Evolutionary conservation across 2,329 filamentous ascomycete genomes (phyloP).

Genomic region (Clonostachys solani): DNA sequence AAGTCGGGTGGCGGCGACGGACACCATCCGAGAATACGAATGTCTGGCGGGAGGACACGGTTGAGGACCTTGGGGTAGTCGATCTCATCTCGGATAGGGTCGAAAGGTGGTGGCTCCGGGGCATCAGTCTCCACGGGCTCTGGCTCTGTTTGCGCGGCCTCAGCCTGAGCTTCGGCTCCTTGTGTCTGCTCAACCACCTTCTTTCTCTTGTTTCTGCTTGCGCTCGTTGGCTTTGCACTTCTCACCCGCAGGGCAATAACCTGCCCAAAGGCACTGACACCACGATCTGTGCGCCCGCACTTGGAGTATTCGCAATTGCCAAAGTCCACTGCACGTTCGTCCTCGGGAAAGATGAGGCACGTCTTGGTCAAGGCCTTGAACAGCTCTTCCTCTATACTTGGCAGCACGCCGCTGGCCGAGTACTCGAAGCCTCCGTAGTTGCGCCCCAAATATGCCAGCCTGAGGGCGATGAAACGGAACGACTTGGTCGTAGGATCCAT

Average conservation of each 20-base stretch:
- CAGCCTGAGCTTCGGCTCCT: constrained; percentile 2
- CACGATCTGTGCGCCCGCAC: constrained; percentile 87
- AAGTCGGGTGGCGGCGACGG: constrained; percentile 75
- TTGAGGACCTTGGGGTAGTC: constrained; percentile 83
- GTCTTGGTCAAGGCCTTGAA: constrained; percentile 87
- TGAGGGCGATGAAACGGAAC: constrained; percentile 82
- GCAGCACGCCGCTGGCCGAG: constrained; percentile 64
- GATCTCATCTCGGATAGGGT: constrained; percentile 76
- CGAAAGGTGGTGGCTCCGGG: constrained; percentile 31
- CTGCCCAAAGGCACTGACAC: constrained; percentile 95
- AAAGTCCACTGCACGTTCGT: constrained; percentile 66
- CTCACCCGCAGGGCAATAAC: constrained; percentile 81
- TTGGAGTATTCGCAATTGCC: constrained; percentile 88
- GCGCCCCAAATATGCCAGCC: constrained; percentile 89
- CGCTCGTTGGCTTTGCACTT: constrained; percentile 64
- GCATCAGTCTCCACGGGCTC: constrained; percentile 1
- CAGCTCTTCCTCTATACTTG: constrained; percentile 88
- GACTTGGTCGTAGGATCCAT: constrained; percentile 80
- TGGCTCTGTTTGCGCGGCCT: background rate
- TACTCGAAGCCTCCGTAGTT: constrained; percentile 93
- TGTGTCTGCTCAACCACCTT: constrained; percentile 10
- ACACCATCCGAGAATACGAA: constrained; percentile 90
- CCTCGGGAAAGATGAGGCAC: constrained; percentile 72
- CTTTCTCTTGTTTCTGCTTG: constrained; percentile 10
- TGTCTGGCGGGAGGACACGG: constrained; percentile 81